Evolutionary conservation across 2,329 filamentous ascomycete species (phyloP), one percentile per base, ranked within the genome.

Genomic region (Xylaria polymorpha): DNA sequence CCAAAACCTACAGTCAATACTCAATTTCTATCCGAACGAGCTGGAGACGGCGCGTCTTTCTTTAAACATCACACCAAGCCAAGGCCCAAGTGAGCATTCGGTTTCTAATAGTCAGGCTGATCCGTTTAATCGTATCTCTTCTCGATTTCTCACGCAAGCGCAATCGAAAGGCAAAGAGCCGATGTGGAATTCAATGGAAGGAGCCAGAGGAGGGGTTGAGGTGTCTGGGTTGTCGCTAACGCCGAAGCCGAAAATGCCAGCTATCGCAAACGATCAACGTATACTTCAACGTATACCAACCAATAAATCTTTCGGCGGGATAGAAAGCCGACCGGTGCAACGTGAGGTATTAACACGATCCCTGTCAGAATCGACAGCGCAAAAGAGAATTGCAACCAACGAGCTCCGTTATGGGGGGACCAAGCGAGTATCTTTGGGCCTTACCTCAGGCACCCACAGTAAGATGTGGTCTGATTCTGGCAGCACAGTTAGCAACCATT

Each of bases 21-120:
- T 80, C 4, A 68, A 73, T 7, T 69, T 71, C 25, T 77, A 80
- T 61, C 73, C 77, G 3, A 68, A 72, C 3, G 77, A 78, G 43
- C 67, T 75, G 25, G 61, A 61, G 4, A 39, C 35, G 12, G 70
- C 72, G 35, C 70, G 51, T 46, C 59, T 22, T 1, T 43, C 68
- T 29, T 43, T 73, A 15, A 69, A 68, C 7, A n/a, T 73, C 9
- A 53, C 68, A 5, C 25, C 35, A 4, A 61, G 59, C 35, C 60
- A 63, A 58, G 20, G 41, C 58, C 46, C 37, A 39, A 68, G 32
- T 22, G 35, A 68, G n/a, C 20, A 20, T 10, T 22, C 25, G 29
- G 5, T 32, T 14, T 46, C 48, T 32, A 41, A 20, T 41, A 32
- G 29, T 10, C 46, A 18, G 39, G 9, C 39, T 20, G 57, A 53